Conservation (phyloP, 176 grass and related monocot species). For the Zea luxurians region DNA sequence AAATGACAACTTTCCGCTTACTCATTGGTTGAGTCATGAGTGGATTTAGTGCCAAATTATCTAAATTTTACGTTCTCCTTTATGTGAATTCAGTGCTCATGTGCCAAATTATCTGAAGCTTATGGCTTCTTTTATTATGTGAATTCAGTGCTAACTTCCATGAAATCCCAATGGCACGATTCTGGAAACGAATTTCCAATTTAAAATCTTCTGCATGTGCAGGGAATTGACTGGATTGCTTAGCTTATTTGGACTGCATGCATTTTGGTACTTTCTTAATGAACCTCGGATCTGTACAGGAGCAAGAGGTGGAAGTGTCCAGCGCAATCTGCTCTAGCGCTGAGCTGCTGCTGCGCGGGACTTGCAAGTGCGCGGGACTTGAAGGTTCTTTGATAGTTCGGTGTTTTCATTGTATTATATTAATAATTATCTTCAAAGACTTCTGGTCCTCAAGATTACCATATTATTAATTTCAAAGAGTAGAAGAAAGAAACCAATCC, state of each 20-base stretch:
- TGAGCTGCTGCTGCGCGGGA: too few relatives aligned
- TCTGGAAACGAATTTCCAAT: neutral
- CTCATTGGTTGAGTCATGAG: neutral
- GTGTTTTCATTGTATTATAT: too few relatives aligned
- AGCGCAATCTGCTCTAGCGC: too few relatives aligned
- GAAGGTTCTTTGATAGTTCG: too few relatives aligned
- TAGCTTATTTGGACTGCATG: neutral
- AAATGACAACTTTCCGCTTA: neutral
- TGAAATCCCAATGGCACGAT: neutral
- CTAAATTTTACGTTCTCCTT: too few relatives aligned
- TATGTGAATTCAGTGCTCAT: neutral
- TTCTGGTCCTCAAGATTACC: neutral
- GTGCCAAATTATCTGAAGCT: neutral
- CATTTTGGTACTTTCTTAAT: neutral
- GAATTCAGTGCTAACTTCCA: neutral
- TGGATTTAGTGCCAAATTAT: neutral
- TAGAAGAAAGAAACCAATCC: neutral
- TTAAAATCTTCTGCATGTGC: neutral
- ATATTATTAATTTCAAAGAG: slow-evolving; percentile 10
- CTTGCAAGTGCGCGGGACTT: too few relatives aligned
- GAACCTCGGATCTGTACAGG: slow-evolving; percentile 18
- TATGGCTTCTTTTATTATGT: neutral
- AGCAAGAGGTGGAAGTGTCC: too few relatives aligned
- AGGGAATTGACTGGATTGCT: neutral
- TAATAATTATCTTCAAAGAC: too few relatives aligned